Evolutionary conservation across 31 red algal species (phyloP).

Genomic region (Endocladia muricata): DNA sequence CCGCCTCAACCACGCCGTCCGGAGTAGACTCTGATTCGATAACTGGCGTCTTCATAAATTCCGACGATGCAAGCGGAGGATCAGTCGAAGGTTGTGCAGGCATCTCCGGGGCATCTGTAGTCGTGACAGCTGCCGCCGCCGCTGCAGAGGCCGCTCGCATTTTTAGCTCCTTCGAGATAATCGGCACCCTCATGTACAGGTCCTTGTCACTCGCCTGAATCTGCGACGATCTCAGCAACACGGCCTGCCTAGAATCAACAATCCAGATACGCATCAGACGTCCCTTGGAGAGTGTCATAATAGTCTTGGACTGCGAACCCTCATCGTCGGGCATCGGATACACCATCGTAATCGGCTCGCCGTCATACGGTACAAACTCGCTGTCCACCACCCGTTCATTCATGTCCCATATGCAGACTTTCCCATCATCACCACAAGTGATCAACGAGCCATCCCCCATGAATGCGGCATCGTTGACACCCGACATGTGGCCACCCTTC

Average conservation of each 20-base stretch:
- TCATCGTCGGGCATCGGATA: conserved; percentile 48
- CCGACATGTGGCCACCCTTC: conserved; percentile 33
- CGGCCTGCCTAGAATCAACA: conserved; percentile 25
- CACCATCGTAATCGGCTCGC: conserved; percentile 46
- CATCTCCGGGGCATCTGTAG: conserved; percentile 27
- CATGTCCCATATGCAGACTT: conserved; percentile 60
- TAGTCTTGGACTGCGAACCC: not conserved
- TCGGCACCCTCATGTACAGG: conserved; percentile 44
- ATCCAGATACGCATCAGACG: conserved; percentile 52
- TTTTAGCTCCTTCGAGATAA: conserved; percentile 62
- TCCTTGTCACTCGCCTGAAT: conserved; percentile 43
- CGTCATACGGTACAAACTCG: conserved; percentile 47
- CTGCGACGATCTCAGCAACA: conserved; percentile 33
- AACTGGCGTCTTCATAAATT: not conserved
- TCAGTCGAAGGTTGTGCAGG: not conserved
- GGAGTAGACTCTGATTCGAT: too few relatives aligned
- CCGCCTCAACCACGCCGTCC: not conserved
- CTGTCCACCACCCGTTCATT: conserved; percentile 15
- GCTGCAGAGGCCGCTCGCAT: conserved; percentile 39
- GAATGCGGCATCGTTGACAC: conserved; percentile 44
- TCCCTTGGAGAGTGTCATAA: conserved; percentile 34
- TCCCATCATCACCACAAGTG: conserved; percentile 47
- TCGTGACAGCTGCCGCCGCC: conserved; percentile 36
- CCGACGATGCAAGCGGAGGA: conserved; percentile 8
- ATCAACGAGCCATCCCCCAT: conserved; percentile 14